Conservation (phyloP, 2,329 filamentous ascomycete species). For the Diaporthe batatas region DNA sequence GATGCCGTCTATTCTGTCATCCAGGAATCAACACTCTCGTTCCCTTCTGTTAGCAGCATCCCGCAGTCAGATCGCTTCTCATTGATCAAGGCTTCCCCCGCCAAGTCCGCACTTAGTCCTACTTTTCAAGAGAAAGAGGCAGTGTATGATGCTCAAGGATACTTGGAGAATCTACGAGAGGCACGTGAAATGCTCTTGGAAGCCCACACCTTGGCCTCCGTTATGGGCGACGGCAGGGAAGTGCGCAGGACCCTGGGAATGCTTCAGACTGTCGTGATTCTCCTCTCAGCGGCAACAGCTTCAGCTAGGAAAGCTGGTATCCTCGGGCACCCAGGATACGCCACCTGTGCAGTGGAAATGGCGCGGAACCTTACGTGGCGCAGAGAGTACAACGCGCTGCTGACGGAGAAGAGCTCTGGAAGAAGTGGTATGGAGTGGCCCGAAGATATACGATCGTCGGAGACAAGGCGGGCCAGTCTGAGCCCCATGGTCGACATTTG, state of each 20-base stretch:
- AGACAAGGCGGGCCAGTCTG: slow-evolving; percentile 58
- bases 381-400: slow-evolving; percentile 71
- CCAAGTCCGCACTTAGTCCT: slow-evolving; percentile 44
- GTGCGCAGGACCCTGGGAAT: slow-evolving; percentile 74
- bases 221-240: slow-evolving; percentile 68
- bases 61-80: slow-evolving; percentile 53
- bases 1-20: slow-evolving; percentile 91
- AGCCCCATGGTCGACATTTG: slow-evolving; percentile 65
- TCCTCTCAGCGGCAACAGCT: slow-evolving; percentile 73
- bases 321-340: slow-evolving; percentile 66
- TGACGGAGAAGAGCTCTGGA: slow-evolving; percentile 59
- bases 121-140: slow-evolving; percentile 26
- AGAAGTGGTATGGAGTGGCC: slow-evolving; percentile 54
- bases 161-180: slow-evolving; percentile 71
- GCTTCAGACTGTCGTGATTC: slow-evolving; percentile 74
- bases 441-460: slow-evolving; percentile 49
- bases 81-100: slow-evolving; percentile 51
- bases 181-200: slow-evolving; percentile 76
- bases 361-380: slow-evolving; percentile 77
- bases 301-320: slow-evolving; percentile 56
- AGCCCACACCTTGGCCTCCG: slow-evolving; percentile 69
- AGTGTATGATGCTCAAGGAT: slow-evolving; percentile 54
- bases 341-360: slow-evolving; percentile 75
- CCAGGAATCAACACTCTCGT: slow-evolving; percentile 91
- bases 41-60: slow-evolving; percentile 74